Evolutionary conservation across 495 filamentous ascomycete species (phyloP), one percentile per base, ranked within the genome.

Genomic region (Penicillium antarcticum): DNA sequence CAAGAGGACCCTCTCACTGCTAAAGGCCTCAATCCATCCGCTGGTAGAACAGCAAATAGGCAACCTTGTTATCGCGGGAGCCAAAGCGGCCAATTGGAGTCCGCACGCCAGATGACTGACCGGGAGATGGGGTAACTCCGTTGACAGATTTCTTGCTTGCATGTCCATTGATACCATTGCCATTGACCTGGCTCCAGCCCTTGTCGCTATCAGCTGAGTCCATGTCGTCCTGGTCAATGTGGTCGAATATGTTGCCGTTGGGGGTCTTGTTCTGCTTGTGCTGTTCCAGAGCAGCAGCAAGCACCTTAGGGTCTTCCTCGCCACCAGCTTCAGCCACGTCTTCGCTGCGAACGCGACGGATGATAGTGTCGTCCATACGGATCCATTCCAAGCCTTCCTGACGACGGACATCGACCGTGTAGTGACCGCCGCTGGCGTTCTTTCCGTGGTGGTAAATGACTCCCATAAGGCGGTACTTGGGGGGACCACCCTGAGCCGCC

Each of bases 381-480:
- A 98, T 87, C 94, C 94, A 98, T 67, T 95, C 92, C 31, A 83
- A 82, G 13, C 87, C 89, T 58, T 98, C 94, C 67, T 97, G 94
- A 26, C 94, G 87, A 36, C 91, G 83, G 19, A 96, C 88, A 70
- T 98, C 94, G 2, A 95, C 95, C 2, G 94, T 98, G 65, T 98
- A 98, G 63, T 98, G 94, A 16, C 94, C 94, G 38, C 89, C 91
- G 52, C 87, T 89, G 19, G 94, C 94, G 62, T 90, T 92, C 71
- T 95, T 97, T 36, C 94, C 94, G 52, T 97, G 95, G 58, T 98
- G 94, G 62, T 98, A 98, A 26, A 98, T 91, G 18, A 95, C 94
- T n/a, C 86, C 86, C 61, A 84, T 91, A 4, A 98, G 80, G 16
- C 82, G 80, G 65, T 98, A 98, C 62, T 84, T 86, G 1, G 89